Conservation (phyloP, 352 stramenopile species). For the Pythium coloratum region DNA sequence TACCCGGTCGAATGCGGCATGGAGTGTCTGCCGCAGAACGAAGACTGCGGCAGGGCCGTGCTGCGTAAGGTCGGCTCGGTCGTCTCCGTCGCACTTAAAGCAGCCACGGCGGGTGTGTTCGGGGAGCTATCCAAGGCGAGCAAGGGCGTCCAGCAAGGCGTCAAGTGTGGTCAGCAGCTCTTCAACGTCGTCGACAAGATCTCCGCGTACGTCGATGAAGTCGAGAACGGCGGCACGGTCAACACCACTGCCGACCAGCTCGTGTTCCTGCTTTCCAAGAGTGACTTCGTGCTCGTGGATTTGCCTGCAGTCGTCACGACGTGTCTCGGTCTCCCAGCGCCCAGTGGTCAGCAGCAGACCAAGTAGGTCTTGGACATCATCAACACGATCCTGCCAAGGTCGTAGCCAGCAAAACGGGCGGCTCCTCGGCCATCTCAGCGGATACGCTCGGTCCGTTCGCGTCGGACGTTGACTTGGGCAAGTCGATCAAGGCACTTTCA, state of each 20-base stretch:
- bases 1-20: constrained; percentile 59
- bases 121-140: constrained; percentile 27
- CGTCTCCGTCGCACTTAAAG: constrained; percentile 35
- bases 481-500: background rate
- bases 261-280: constrained; percentile 53
- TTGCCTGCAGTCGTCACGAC: constrained; percentile 48
- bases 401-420: background rate
- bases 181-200: constrained; percentile 20
- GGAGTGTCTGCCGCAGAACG: constrained; percentile 63
- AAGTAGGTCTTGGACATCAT: constrained; percentile 42
- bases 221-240: constrained; percentile 15
- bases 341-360: constrained; percentile 31
- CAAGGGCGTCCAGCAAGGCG: constrained; percentile 22
- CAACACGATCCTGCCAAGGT: constrained; percentile 15
- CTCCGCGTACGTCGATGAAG: constrained; percentile 11
- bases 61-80: constrained; percentile 42
- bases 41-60: constrained; percentile 53
- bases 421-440: background rate
- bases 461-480: background rate
- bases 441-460: background rate
- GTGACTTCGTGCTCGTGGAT: constrained; percentile 54
- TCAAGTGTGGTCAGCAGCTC: constrained; percentile 30
- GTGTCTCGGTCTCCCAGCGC: constrained; percentile 38
- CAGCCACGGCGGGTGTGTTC: constrained; percentile 41
- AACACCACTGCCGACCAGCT: constrained; percentile 54